phyloP scores from a whole-genome alignment of 2,329 filamentous ascomycete species.

The Emmonsiellopsis sp. region DNA sequence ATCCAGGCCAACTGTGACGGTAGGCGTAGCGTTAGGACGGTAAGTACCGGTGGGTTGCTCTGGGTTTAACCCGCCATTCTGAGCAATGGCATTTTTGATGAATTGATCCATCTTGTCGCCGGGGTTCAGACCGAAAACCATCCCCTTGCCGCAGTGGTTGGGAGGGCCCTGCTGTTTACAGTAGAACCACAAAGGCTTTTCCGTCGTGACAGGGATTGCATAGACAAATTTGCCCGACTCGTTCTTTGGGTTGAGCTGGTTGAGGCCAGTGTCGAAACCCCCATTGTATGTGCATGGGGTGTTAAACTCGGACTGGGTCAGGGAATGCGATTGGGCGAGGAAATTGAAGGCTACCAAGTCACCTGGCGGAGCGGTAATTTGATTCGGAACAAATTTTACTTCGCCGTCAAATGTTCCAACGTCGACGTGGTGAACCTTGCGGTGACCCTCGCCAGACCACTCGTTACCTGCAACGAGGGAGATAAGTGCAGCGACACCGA shows the following conservation, averaged over 20 bases:
- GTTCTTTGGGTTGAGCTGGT: constrained; percentile 57
- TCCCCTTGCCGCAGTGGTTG: constrained; percentile 62
- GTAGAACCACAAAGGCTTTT: constrained; percentile 66
- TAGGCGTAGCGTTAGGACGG: background rate
- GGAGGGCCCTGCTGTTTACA: constrained; percentile 47
- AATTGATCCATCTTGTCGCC: background rate
- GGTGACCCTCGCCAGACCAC: background rate
- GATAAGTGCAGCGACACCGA: background rate
- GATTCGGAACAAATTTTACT: constrained; percentile 49
- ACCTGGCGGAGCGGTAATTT: constrained; percentile 52
- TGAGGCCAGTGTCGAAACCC: constrained; percentile 65
- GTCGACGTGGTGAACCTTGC: background rate
- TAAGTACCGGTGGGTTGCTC: background rate
- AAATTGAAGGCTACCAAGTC: constrained; percentile 68
- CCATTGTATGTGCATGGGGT: constrained; percentile 57
- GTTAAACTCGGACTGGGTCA: constrained; percentile 61
- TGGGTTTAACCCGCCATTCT: background rate
- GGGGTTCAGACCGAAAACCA: constrained; percentile 72
- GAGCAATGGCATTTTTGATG: background rate
- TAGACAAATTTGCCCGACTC: constrained; percentile 33
- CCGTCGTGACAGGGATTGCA: constrained; percentile 61
- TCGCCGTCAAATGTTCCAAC: background rate
- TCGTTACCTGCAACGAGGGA: background rate
- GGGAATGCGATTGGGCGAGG: constrained; percentile 63
- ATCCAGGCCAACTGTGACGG: constrained; percentile 57